phyloP scores from a whole-genome alignment of 768 basidiomycete genomes.

The Galerina marginata region DNA sequence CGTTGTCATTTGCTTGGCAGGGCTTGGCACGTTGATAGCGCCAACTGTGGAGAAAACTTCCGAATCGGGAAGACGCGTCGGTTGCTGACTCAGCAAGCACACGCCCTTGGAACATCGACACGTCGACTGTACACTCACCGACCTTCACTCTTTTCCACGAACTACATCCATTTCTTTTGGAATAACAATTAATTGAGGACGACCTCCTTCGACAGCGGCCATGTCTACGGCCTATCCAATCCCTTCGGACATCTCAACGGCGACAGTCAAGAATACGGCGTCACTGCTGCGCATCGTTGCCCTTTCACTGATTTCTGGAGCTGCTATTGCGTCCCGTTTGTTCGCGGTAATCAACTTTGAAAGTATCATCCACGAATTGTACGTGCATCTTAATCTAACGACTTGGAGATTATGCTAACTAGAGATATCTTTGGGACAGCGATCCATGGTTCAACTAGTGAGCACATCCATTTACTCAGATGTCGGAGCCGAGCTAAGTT shows the following conservation, averaged over 20 bases:
- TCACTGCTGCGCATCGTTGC: conserved; percentile 91
- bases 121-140: conserved; percentile 31
- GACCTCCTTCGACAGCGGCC: conserved; percentile 39
- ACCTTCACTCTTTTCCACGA: conserved; percentile 12
- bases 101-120: conserved; percentile 29
- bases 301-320: conserved; percentile 88
- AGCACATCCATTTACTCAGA: conserved; percentile 39
- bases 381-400: conserved; percentile 36
- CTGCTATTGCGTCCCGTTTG: conserved; percentile 93
- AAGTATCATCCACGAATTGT: conserved; percentile 99
- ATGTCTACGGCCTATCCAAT: conserved; percentile 79
- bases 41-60: conserved; percentile 24
- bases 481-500: conserved; percentile 20
- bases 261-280: conserved; percentile 84
- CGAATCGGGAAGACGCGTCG: conserved; percentile 22
- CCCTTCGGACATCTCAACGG: conserved; percentile 70
- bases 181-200: conserved; percentile 12
- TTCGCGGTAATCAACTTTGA: conserved; percentile 99
- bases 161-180: conserved; percentile 11
- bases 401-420: conserved; percentile 13
- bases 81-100: conserved; percentile 30
- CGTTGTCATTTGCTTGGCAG: conserved; percentile 1
- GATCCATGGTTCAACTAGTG: conserved; percentile 99
- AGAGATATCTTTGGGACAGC: conserved; percentile 43
- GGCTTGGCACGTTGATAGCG: conserved; percentile 7